phyloP scores from a whole-genome alignment of 495 filamentous ascomycete genomes.

The Jackrogersella multiformis region DNA sequence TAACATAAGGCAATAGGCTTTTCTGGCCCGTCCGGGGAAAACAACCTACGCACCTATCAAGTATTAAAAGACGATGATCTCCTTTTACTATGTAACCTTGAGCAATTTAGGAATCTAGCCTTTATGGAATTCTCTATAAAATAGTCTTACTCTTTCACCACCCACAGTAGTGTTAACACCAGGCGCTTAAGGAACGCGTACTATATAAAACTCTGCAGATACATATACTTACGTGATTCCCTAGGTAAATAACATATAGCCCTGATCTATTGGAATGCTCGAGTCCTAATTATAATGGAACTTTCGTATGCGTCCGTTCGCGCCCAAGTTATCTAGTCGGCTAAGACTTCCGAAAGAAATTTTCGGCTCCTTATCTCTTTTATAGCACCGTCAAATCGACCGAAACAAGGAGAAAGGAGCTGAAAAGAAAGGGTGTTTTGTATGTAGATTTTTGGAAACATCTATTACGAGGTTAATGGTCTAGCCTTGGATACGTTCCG shows the following conservation, averaged over 20 bases:
- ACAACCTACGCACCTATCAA: slow-evolving; percentile 24
- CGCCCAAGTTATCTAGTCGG: slow-evolving; percentile 18
- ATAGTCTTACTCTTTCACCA: slow-evolving; percentile 6
- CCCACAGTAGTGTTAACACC: slow-evolving; percentile 1
- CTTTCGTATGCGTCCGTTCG: slow-evolving; percentile 31
- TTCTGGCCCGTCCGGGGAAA: slow-evolving; percentile 42
- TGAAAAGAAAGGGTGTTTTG: slow-evolving; percentile 8
- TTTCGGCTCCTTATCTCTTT: slow-evolving; percentile 5
- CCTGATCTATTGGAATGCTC: slow-evolving; percentile 11
- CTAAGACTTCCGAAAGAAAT: slow-evolving; percentile 23
- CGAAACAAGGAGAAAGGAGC: slow-evolving; percentile 11
- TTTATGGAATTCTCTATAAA: no score
- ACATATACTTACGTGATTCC: slow-evolving; percentile 9
- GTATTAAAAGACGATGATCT: slow-evolving; percentile 32
- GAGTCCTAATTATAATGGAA: slow-evolving; percentile 11
- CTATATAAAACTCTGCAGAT: background rate
- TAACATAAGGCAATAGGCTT: slow-evolving; percentile 31
- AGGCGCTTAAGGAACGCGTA: background rate
- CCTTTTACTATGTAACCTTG: background rate
- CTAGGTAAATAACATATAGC: background rate
- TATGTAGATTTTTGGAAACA: slow-evolving; percentile 12
- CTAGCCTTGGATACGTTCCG: slow-evolving; percentile 37
- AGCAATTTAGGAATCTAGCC: slow-evolving; percentile 31
- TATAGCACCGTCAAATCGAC: slow-evolving; percentile 6
- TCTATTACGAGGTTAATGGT: slow-evolving; percentile 14